Evolutionary conservation across 257 asterid genomes (phyloP), one percentile per base, ranked within the genome.

Genomic region (Fraxinus excelsior): DNA sequence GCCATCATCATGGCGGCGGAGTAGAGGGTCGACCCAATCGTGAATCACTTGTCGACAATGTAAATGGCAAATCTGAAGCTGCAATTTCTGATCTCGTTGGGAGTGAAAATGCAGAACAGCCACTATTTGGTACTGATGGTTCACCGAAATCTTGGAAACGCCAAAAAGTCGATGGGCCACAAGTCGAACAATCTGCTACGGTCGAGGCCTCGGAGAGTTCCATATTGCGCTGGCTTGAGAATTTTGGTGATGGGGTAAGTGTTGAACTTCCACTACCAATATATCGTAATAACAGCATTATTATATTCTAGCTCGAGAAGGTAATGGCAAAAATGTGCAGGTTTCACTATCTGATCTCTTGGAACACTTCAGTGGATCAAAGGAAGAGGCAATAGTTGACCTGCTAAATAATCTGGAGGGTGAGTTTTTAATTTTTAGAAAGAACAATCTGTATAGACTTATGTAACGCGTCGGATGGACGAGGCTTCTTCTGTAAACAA

Each of bases 341-440:
- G 97, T 86, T 66, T 42, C 84, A 60, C 80, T 86, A 49, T 74
- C 89, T 71, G 87, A 89, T 74, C 37, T 94, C 13, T 9, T 90
- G 91, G 85, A 78, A 81, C 96, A 92, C 83, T 94, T 94, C 84
- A 80, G 68, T 11, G 96, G 95, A 51, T 86, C 97, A 19, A 85
- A 80, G 2, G 85, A 88, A 71, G 91, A 88, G 82, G 70, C 86
- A 1, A 31, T 94, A 28, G 72, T 83, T 44, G 81, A 89, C 74
- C 76, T 94, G 78, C 84, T 94, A 67, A 77, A 80, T 34, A 19
- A 76, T 78, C 87, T 94, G 40, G 97, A 92, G 88, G 85, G 89
- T 56, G 99, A 92, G 84, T 91, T 94, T 79, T 29, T 81, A 75
- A 87, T 94, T 76, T 94, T 76, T 82, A 90, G 74, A 78, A 91